Conservation (phyloP, 225 moss, liverwort and hornwort species). For the Antitrichia curtipendula region DNA sequence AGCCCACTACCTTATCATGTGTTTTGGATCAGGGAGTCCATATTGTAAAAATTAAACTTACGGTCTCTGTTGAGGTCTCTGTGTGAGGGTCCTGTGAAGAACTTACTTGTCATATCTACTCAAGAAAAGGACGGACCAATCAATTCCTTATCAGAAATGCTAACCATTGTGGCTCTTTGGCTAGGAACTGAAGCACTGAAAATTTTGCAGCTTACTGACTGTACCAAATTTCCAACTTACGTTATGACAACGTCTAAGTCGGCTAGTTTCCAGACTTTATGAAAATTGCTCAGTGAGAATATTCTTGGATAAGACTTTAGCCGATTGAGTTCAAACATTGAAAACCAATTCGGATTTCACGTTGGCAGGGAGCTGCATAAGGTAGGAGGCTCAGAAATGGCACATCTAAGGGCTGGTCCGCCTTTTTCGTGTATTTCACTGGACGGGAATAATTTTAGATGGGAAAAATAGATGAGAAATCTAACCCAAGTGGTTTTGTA, state of each 20-base stretch:
- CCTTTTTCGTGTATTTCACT: too few relatives aligned
- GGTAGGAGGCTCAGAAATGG: too few relatives aligned
- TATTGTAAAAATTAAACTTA: too few relatives aligned
- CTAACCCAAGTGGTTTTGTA: too few relatives aligned
- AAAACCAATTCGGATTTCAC: not conserved
- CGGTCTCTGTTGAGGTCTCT: not conserved
- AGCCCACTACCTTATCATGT: not conserved
- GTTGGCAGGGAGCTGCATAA: not conserved
- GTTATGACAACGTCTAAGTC: not conserved
- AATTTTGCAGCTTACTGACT: not conserved
- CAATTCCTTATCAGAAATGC: not conserved
- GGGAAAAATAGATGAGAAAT: too few relatives aligned
- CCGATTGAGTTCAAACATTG: not conserved
- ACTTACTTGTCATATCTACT: not conserved
- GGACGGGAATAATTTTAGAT: too few relatives aligned
- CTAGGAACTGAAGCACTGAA: not conserved
- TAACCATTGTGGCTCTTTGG: not conserved
- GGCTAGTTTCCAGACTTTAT: not conserved
- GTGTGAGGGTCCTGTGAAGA: not conserved
- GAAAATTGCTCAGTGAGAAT: not conserved
- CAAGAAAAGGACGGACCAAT: not conserved
- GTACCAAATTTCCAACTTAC: not conserved
- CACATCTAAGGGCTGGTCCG: too few relatives aligned
- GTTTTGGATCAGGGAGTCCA: not conserved
- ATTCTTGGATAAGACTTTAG: too few relatives aligned